Percentiles rank a stretch among this genome's conserved stretches.
These are phyloP conservation scores for Gleditsia sinensis DNA, from an alignment of 306 rosid genomes.

Conservation along the genomic window DNA sequence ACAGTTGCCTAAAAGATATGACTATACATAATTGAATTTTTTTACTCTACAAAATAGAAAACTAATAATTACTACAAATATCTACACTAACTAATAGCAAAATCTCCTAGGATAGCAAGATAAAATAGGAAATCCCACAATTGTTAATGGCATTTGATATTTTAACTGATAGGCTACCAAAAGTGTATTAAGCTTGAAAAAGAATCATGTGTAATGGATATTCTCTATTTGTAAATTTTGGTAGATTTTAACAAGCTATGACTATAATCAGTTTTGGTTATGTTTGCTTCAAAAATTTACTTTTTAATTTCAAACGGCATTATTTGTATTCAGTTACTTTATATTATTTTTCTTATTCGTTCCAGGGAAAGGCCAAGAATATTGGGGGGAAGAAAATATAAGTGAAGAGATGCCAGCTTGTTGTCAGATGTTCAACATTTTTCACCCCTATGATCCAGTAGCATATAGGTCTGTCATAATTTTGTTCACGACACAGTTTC, in stretches of 20 bases:
- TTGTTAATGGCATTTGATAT: neutral
- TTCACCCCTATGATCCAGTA: constrained; percentile 98
- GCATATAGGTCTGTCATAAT: constrained; percentile 77
- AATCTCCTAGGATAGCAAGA: too few relatives aligned
- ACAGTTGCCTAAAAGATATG: too few relatives aligned
- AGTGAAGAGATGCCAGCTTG: constrained; percentile 95
- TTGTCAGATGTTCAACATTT: constrained; percentile 91
- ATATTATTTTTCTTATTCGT: constrained; percentile 24
- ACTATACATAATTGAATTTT: too few relatives aligned
- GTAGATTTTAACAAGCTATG: neutral
- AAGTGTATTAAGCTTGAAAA: neutral
- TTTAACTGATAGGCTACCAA: neutral
- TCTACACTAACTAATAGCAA: too few relatives aligned
- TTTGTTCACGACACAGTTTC: constrained; percentile 24
- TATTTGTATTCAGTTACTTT: constrained; percentile 7
- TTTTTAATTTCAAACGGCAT: constrained; percentile 15
- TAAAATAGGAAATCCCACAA: too few relatives aligned
- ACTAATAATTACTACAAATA: too few relatives aligned
- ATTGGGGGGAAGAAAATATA: constrained; percentile 87
- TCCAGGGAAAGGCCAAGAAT: constrained; percentile 85
- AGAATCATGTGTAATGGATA: constrained; percentile 1
- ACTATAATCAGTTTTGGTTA: neutral
- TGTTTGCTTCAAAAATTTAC: neutral
- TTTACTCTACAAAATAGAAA: too few relatives aligned
- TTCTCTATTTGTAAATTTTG: neutral